Base-by-base conservation (phyloP, 257 asterid genomes). In the Gynochthodes officinalis region DNA sequence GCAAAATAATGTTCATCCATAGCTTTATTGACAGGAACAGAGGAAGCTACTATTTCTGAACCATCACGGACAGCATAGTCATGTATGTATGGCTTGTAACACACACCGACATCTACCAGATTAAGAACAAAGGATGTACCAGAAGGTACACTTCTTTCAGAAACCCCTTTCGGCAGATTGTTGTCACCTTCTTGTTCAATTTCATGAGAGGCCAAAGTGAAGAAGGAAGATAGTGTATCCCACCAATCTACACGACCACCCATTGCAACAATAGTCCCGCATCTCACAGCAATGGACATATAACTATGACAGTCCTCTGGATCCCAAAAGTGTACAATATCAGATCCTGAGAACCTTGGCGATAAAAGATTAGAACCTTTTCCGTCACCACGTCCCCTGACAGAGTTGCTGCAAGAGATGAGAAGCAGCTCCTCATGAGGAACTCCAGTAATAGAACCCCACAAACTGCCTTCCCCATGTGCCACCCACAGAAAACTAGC, bases 171-270 rank as follows among this genome's bases (percentile, higher is more conserved):
- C 73, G 77, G 84, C 74, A 49, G 78, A 82, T 65, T 76, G 70
- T 67, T 64, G 67, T 81, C 83, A 84, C 63, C 79, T 65, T 81
- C 78, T 75, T 77, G 88, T 66, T 79, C 89, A 81, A 75, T 44
- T 74, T 83, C 88, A 70, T 86, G 69, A 78, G 89, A 84, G 70
- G 96, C 82, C 59, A 43, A 73, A 79, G 71, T 71, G 83, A 95
- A 92, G 79, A 90, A 89, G 77, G 90, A 87, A 75, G 81, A 57
- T 53, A 95, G 66, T 69, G 89, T 30, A 59, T 72, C 87, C 82
- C 90, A 84, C 99, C 99, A 95, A 87, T 95, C 99, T 79, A 92
- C 68, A 72, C 99, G 96, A 73, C 97, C 98, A 69, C 98, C 99
- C 58, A 71, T 64, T 53, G 98, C 98, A 77, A 89, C 82, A 81